A percentile compares a stretch with the other conserved stretches of the same genome.
Conservation (phyloP, 139 green algal genomes). For the Chlamydomonas incerta region DNA sequence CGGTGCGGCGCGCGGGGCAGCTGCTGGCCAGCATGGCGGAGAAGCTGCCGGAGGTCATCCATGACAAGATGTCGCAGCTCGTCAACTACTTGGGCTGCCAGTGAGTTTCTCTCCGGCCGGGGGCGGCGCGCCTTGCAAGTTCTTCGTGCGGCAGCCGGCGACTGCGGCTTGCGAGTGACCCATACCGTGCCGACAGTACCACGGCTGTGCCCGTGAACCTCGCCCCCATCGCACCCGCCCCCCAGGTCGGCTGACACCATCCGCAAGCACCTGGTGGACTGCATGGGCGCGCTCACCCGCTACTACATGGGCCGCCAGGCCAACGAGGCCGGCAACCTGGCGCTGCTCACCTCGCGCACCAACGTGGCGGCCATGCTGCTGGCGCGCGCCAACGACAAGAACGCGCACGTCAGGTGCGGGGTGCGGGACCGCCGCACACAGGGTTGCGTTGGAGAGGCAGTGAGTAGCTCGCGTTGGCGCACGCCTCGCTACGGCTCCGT, state of each 20-base stretch:
- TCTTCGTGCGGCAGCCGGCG: not conserved
- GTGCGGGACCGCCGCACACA: not conserved
- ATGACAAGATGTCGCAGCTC: not conserved
- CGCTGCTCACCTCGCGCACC: not conserved
- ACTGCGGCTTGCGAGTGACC: too few relatives aligned
- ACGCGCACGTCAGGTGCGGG: conserved; percentile 17
- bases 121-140: too few relatives aligned
- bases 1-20: conserved; percentile 50
- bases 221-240: not conserved
- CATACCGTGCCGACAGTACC: too few relatives aligned
- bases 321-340: not conserved
- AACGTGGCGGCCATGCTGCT: not conserved
- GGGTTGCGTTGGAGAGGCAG: too few relatives aligned
- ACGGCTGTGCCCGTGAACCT: too few relatives aligned
- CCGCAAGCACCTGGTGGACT: conserved; percentile 9
- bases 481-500: too few relatives aligned
- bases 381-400: not conserved
- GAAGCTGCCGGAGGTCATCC: conserved; percentile 55
- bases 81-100: conserved; percentile 26
- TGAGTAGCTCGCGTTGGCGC: too few relatives aligned
- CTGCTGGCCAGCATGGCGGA: conserved; percentile 75
- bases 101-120: not conserved
- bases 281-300: not conserved
- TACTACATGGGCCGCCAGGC: not conserved
- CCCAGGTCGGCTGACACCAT: conserved; percentile 1